Evolutionary conservation across 179 eudicot species (phyloP), one percentile per base, ranked within the genome.

Genomic region (Gypsophila paniculata): DNA sequence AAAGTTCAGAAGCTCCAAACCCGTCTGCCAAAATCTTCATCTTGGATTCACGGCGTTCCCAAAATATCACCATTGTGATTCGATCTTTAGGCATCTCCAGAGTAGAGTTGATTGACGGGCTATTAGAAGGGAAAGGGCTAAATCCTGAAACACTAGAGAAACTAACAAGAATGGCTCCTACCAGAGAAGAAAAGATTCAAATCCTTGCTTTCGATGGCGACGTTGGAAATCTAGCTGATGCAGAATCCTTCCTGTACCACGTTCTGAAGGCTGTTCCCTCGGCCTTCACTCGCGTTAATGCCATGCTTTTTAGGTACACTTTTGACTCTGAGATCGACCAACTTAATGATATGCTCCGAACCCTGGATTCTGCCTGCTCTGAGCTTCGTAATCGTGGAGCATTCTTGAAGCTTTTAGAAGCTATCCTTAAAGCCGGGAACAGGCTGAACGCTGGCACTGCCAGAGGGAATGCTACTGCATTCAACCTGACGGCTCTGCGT

Each of bases 381-480:
- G 99, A 89, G 86, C 90, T 94, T 4, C 74, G 84, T 14, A 85
- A 78, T 38, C 84, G 88, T 22, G 94, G 97, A 51, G 77, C 91
- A n/a, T 88, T 94, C 80, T 64, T 87, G 78, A 94, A 94, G 77
- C 92, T 94, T 29, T 73, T 91, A 2, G 99, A 94, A 82, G 94
- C 99, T 0, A 82, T 91, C 8, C 83, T 94, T 0, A 94, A 94
- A 62, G 99, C 99, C 0, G 99, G 99, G 22, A 94, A 91, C 63
- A 83, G 92, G 29, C 84, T 94, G 80, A 91, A 91, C 73, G 94
- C 91, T 2, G 99, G 97, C 5, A 90, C 97, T 32, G 72, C 97
- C 12, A 80, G 96, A 77, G 99, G 97, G 36, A 83, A 94, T 73
- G 95, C 99, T 1, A 91, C 88, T 79, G 97, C 90, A 25, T 94